Evolutionary conservation across 768 basidiomycete genomes (phyloP).

Genomic region (Hygrophorus pudorinus): DNA sequence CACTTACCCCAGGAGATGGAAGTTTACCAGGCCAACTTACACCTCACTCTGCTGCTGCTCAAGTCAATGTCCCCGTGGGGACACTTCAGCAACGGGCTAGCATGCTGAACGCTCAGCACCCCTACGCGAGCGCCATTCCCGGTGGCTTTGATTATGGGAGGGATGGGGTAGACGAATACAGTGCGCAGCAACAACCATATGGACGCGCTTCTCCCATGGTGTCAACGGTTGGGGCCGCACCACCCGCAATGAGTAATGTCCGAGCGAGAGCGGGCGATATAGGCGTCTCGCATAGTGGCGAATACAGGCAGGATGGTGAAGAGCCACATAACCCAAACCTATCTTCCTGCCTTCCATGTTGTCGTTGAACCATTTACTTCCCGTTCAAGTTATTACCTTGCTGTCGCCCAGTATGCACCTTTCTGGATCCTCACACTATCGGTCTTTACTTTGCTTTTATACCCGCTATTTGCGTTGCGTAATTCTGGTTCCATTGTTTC

Average conservation of each 20-base stretch:
- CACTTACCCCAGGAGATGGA: conserved; percentile 44
- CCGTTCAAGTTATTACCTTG: too few relatives aligned
- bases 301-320: conserved; percentile 45
- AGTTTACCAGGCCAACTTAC: conserved; percentile 47
- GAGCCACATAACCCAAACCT: conserved; percentile 25
- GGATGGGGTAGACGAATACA: conserved; percentile 44
- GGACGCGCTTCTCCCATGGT: conserved; percentile 82
- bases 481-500: too few relatives aligned
- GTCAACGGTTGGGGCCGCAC: conserved; percentile 53
- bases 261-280: conserved; percentile 62
- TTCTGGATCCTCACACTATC: too few relatives aligned
- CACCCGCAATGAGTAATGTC: conserved; percentile 63
- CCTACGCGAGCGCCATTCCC: conserved; percentile 55
- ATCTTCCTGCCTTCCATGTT: too few relatives aligned
- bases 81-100: conserved; percentile 35
- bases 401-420: too few relatives aligned
- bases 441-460: too few relatives aligned
- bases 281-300: conserved; percentile 53
- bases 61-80: conserved; percentile 61
- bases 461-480: too few relatives aligned
- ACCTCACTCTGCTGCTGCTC: conserved; percentile 67
- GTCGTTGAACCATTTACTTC: too few relatives aligned
- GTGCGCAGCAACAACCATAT: conserved; percentile 47
- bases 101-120: conserved; percentile 39
- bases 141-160: conserved; percentile 50